phyloP scores from a whole-genome alignment of 2,329 filamentous ascomycete species.

The Davidsoniella virescens region DNA sequence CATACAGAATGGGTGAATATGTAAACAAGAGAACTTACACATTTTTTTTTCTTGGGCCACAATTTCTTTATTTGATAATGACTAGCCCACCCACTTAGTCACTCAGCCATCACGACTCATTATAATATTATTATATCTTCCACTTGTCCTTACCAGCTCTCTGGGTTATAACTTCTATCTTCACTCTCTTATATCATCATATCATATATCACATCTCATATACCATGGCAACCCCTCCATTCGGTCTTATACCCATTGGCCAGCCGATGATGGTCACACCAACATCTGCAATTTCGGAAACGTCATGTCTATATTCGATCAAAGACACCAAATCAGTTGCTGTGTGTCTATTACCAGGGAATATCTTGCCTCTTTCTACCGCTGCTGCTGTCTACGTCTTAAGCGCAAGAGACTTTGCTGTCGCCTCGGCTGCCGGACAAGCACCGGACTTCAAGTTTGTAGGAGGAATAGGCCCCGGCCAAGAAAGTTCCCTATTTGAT shows the following conservation, averaged over 20 bases:
- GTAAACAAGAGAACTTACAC: too few species aligned
- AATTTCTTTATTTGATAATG: too few species aligned
- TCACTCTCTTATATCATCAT: background rate
- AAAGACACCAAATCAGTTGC: conserved; percentile 52
- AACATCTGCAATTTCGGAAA: conserved; percentile 34
- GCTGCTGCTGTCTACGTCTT: conserved; percentile 82
- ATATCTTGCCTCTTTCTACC: conserved; percentile 53
- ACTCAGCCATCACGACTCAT: too few species aligned
- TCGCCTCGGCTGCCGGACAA: conserved; percentile 24
- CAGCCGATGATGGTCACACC: conserved; percentile 40
- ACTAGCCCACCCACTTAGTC: too few species aligned
- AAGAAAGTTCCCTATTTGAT: conserved; percentile 85
- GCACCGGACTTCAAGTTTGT: conserved; percentile 60
- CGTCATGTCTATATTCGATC: conserved; percentile 40
- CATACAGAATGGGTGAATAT: too few species aligned
- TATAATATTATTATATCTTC: background rate
- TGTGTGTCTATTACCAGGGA: conserved; percentile 73
- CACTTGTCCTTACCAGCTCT: background rate
- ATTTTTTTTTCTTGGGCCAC: too few species aligned
- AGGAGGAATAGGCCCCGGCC: conserved; percentile 75
- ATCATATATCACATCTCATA: background rate
- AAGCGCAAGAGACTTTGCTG: conserved; percentile 29
- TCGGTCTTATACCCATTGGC: conserved; percentile 45
- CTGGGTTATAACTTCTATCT: too few species aligned
- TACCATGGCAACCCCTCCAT: conserved; percentile 30